A percentile compares a stretch with the other conserved stretches of the same genome.
Conservation (phyloP, 164 flowering plant genomes). For the Dillenia turbinata region DNA sequence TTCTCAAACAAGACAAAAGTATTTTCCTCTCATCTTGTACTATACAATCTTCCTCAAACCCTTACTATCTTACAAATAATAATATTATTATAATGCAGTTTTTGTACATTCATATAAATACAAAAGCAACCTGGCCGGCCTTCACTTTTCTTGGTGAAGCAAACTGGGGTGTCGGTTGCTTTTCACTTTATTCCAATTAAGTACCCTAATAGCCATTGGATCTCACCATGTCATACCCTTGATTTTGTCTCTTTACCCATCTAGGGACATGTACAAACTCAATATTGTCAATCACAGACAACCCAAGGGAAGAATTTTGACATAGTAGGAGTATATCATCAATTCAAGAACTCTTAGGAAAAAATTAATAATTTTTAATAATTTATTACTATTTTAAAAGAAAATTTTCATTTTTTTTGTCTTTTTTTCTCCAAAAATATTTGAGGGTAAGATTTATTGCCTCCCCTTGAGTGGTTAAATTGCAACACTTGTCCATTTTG, state of each 20-base stretch:
- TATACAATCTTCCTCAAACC: not conserved
- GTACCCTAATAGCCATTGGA: conserved; percentile 1
- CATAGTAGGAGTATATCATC: too few relatives aligned
- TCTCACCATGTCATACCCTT: not conserved
- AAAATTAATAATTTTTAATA: too few relatives aligned
- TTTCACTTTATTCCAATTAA: conserved; percentile 61
- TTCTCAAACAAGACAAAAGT: conserved; percentile 55
- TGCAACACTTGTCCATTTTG: not conserved
- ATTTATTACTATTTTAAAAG: too few relatives aligned
- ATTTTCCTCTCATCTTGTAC: conserved; percentile 18
- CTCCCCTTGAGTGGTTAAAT: too few relatives aligned
- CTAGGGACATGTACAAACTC: too few relatives aligned
- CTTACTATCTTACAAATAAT: not conserved
- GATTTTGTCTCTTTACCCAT: too few relatives aligned
- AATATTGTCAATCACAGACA: not conserved
- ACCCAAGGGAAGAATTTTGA: not conserved
- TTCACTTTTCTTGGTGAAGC: conserved; percentile 32
- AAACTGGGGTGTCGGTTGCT: conserved; percentile 37
- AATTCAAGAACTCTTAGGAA: too few relatives aligned
- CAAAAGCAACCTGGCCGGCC: conserved; percentile 9
- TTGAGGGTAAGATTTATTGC: not conserved
- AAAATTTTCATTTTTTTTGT: too few relatives aligned
- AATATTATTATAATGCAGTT: not conserved
- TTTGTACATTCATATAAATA: not conserved
- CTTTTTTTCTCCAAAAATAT: too few relatives aligned